Evolutionary conservation across 768 basidiomycete species (phyloP), one percentile per base, ranked within the genome.

Genomic region (Pulveroboletus sp.): DNA sequence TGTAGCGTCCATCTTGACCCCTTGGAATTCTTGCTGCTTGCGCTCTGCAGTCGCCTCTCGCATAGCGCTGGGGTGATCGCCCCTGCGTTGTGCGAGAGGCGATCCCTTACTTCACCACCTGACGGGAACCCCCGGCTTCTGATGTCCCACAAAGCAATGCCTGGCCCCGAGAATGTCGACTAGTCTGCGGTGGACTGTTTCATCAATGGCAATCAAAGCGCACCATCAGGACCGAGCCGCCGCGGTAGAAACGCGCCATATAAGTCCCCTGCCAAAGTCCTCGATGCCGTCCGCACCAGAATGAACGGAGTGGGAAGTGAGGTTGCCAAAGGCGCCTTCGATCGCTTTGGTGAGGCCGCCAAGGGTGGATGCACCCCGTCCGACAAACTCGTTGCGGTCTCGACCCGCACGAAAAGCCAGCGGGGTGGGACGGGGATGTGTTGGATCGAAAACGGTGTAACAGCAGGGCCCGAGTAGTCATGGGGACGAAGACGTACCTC

Each of bases 101-200:
- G 69, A 57, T 83, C 77, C 42, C 85, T 75, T 17, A 86, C 81
- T 61, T 80, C 81, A 5, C 85, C 86, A 8, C 85, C 86, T 6
- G 86, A 74, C 1, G 89, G 76, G 78, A 10, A 77, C 85, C 29
- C 83, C 83, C 2, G 86, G 74, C 29, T 79, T 81, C 68, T 85
- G 67, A 88, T 83, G 58, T 87, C 86, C 86, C 86, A 78, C 1
- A 88, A 69, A 1, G 83, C 83, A 50, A 87, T 86, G 63, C 86
- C 83, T 26, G 86, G 64, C 0, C 83, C 82, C 2, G 80, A 77
- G 10, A 79, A 63, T 9, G 76, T 79, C 24, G 76, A 79, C 76
- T 79, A 12, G 9, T 34, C 10, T 22, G 20, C 4, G 26, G 24
- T 20, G 26, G 19, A 9, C n/a, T 29, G 6, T 20, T n/a, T 17